Base-by-base conservation (phyloP, 1,284 basidiomycete species). In the Vanrija pseudolonga region DNA sequence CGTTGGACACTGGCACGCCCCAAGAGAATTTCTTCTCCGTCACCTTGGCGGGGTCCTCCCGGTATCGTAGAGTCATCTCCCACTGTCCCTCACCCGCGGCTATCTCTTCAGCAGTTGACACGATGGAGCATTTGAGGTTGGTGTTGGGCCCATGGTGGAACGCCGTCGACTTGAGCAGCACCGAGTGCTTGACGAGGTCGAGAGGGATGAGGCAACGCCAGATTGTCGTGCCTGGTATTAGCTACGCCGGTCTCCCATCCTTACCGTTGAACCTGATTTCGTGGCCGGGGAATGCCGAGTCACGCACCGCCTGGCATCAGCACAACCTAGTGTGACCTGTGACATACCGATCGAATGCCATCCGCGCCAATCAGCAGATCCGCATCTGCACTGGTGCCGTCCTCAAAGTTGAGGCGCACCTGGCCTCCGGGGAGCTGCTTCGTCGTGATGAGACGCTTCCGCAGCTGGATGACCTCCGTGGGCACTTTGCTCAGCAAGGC, bases 341-440 rank as follows among this genome's bases (percentile, higher is more conserved):
- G 24, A 57, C 61, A 22, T 19, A 63, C 61, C n/a, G 55, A 57
- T 11, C 61, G 52, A 23, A 63, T 60, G 0, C 61, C 61, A 48
- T 60, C 61, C 7, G 55, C 61, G 1, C 61, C 61, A 15, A 63
- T 45, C 2, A 63, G 36, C 6, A 63, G 49, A 28, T 63, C 61
- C 0, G 51, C 53, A 3, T 23, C 41, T 12, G 44, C 50, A 12
- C 12, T 20, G 11, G 39, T 50, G 2, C 55, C 57, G 32, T 62
- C 60, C 38, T 59, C 55, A 24, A 63, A 60, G n/a, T 24, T 23
- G 12, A 60, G 39, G 17, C 32, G 40, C 1, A 45, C 32, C 5
- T 38, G 22, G 6, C 38, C 57, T 4, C 43, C 43, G 0, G 23
- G 22, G 17, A 44, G 37, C 37, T 56, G 38, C 40, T 56, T 52